phyloP scores from a whole-genome alignment of 106 monocot species.

The Posidonia australis region DNA sequence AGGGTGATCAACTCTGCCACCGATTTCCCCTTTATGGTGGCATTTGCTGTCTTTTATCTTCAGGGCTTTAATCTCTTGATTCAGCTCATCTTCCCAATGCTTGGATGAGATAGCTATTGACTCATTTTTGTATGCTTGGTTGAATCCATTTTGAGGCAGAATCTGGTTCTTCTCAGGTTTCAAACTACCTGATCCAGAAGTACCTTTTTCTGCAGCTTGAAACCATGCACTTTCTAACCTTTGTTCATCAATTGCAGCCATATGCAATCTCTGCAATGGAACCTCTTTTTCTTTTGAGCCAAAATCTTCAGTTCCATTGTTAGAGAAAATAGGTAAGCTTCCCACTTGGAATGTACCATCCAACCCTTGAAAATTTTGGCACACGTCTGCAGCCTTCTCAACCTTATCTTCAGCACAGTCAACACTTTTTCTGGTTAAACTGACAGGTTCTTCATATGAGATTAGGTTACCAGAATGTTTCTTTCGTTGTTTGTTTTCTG shows the following conservation, averaged over 20 bases:
- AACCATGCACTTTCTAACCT: conserved; percentile 74
- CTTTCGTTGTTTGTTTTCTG: conserved; percentile 6
- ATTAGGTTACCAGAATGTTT: neutral
- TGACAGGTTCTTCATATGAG: neutral
- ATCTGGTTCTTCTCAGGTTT: conserved; percentile 7
- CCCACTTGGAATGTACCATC: conserved; percentile 2
- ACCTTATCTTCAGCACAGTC: conserved; percentile 10
- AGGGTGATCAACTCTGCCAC: neutral
- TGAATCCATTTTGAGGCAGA: neutral
- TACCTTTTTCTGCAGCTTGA: conserved; percentile 36
- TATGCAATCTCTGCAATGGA: neutral
- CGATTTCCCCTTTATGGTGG: conserved; percentile 1
- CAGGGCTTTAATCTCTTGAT: conserved; percentile 17
- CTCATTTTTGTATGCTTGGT: neutral
- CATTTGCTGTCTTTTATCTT: conserved; percentile 1
- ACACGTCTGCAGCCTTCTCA: conserved; percentile 8
- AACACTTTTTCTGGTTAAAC: conserved; percentile 16
- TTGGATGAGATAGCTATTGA: conserved; percentile 12
- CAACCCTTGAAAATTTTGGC: conserved; percentile 9
- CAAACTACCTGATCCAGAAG: conserved; percentile 17
- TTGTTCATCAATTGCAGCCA: conserved; percentile 24
- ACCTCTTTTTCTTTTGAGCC: neutral
- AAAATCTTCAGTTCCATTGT: neutral
- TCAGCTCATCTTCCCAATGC: conserved; percentile 25
- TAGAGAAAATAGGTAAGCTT: conserved; percentile 6